Evolutionary conservation across 116 monocot species (phyloP), one percentile per base, ranked within the genome.

Genomic region (Trichopus zeylanicus): DNA sequence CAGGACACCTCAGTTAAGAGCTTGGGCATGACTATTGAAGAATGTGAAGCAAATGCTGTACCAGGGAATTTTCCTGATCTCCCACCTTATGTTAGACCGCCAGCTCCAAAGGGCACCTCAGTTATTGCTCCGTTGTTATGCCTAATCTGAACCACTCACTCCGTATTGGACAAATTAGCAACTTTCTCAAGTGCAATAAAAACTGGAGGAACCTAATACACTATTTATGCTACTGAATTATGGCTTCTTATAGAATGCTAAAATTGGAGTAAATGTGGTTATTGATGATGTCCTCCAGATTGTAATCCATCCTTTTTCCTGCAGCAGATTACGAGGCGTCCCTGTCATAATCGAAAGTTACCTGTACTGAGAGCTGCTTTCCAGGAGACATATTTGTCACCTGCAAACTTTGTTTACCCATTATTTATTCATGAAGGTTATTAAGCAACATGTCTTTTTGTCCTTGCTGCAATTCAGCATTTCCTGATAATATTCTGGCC

Each of bases 381-480:
- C 68, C 97, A 91, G 55, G 97, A 97, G 67, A 91, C 91, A 16
- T 31, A 57, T 31, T 46, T 97, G 5, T 79, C 87, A 28, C 83
- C 97, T 33, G 75, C 87, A 49, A 90, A 97, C 78, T 67, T 97
- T 66, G 91, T 97, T 4, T 84, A 84, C 63, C 97, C 97, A 15
- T 56, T 97, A 42, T 97, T 97, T 76, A 97, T 97, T 75, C 91
- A 97, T 71, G 97, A 97, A 87, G 97, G 97, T 84, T 52, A 8
- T 63, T 10, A 28, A 28, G 27, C 55, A 49, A 42, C 22, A 3
- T 4, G 8, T 23, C 5, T 53, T 22, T 24, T n/a, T 31, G 13
- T 28, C 29, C 16, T 32, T 24, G 42, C 13, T n/a, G n/a, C 1
- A 3, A 3, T 42, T 42, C 12, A 42, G n/a, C 7, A n/a, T 42